Evolutionary conservation across 192 early-diverging fungal genomes (phyloP).

Genomic region (Backusella australiensis): DNA sequence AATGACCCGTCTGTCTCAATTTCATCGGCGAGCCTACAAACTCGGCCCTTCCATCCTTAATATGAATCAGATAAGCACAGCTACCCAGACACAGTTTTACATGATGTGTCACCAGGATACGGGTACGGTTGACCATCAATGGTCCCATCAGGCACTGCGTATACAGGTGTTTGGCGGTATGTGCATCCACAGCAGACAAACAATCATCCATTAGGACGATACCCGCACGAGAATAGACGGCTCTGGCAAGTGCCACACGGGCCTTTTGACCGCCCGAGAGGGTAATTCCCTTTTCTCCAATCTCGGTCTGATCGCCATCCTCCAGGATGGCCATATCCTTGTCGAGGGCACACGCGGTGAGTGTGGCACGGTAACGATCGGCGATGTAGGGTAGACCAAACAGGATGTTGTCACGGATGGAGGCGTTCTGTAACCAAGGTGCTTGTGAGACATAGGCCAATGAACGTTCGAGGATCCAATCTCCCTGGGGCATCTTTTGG

Average conservation of each 20-base stretch:
- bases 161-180: constrained; percentile 81
- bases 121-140: constrained; percentile 75
- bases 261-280: constrained; percentile 92
- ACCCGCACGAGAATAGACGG: constrained; percentile 72
- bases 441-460: constrained; percentile 79
- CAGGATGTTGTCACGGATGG: constrained; percentile 72
- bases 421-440: constrained; percentile 71
- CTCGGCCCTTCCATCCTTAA: constrained; percentile 44
- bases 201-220: constrained; percentile 83
- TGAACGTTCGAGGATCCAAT: constrained; percentile 39
- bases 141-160: constrained; percentile 72
- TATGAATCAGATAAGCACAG: constrained; percentile 51
- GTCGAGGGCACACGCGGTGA: constrained; percentile 73
- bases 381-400: constrained; percentile 40
- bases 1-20: constrained; percentile 28
- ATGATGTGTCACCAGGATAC: constrained; percentile 87
- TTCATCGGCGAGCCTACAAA: constrained; percentile 34
- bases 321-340: constrained; percentile 79
- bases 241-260: constrained; percentile 82
- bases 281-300: constrained; percentile 85
- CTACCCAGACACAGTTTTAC: constrained; percentile 51
- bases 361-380: constrained; percentile 21
- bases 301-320: constrained; percentile 76
- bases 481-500: constrained; percentile 4
- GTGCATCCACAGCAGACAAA: constrained; percentile 85